Percentiles rank a stretch among this genome's conserved stretches.
phyloP scores from a whole-genome alignment of 805 yeast genomes.

The Cyberlindnera mississippiensis region DNA sequence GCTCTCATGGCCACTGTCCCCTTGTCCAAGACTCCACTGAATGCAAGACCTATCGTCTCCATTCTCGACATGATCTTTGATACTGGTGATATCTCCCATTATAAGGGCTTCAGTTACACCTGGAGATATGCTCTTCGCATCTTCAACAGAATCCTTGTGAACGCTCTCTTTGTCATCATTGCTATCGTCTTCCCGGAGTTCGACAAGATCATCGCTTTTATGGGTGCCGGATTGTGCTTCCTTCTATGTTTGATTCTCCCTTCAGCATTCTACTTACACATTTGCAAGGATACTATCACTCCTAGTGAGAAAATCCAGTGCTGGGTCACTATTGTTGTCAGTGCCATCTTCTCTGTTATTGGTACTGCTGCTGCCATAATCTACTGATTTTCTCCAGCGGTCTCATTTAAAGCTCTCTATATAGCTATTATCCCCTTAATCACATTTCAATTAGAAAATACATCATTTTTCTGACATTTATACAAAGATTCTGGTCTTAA shows the following conservation, averaged over 20 bases:
- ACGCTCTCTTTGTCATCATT: slow-evolving; percentile 50
- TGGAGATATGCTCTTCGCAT: slow-evolving; percentile 21
- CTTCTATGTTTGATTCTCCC: slow-evolving; percentile 79
- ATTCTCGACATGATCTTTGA: slow-evolving; percentile 55
- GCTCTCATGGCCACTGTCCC: slow-evolving; percentile 78
- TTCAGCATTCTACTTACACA: slow-evolving; percentile 59
- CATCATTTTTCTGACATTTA: no score
- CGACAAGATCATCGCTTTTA: slow-evolving; percentile 74
- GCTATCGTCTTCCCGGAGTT: slow-evolving; percentile 72
- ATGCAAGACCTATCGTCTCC: slow-evolving; percentile 76
- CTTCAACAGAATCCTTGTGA: slow-evolving; percentile 40
- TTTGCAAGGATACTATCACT: slow-evolving; percentile 45
- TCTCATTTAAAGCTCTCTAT: no score
- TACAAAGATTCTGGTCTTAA: no score
- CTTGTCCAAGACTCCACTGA: slow-evolving; percentile 77
- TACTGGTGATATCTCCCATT: slow-evolving; percentile 23
- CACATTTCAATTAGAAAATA: no score
- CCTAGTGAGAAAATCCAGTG: slow-evolving; percentile 38
- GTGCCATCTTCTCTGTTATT: slow-evolving; percentile 45
- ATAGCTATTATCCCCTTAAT: no score
- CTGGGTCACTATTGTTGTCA: slow-evolving; percentile 39
- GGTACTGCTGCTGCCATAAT: slow-evolving; percentile 58
- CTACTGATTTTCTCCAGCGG: no score
- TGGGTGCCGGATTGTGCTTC: slow-evolving; percentile 80
- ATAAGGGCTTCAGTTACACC: slow-evolving; percentile 18